Conservation (phyloP, 441 rosid species). For the Gossypium gossypioides region DNA sequence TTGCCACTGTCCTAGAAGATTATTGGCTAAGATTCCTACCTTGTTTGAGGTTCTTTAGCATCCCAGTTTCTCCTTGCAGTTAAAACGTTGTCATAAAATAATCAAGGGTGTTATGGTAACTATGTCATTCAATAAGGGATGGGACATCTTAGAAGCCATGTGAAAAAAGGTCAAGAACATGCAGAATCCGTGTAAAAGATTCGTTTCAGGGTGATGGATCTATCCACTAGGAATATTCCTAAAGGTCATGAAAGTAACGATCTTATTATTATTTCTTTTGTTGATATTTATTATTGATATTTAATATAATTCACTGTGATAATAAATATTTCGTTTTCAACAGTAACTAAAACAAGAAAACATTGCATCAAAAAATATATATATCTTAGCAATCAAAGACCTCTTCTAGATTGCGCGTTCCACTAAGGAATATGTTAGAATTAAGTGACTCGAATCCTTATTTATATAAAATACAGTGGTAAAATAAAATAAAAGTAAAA, state of each 20-base stretch:
- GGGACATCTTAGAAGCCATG: conserved; percentile 43
- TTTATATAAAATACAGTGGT: too few species aligned
- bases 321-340: too few species aligned
- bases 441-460: too few species aligned
- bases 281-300: neutral
- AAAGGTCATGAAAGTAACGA: neutral
- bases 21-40: conserved; percentile 20
- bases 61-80: conserved; percentile 14
- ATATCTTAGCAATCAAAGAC: too few species aligned
- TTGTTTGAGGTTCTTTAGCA: neutral
- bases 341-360: neutral
- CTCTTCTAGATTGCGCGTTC: conserved; percentile 19
- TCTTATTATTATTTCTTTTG: neutral
- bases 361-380: too few species aligned
- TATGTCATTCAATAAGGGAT: conserved; percentile 11
- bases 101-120: conserved; percentile 22
- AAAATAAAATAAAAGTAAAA: too few species aligned
- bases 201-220: conserved; percentile 17
- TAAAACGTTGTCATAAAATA: neutral
- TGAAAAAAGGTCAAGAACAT: conserved; percentile 46
- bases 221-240: neutral
- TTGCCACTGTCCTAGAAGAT: conserved; percentile 11
- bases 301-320: neutral
- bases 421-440: conserved; percentile 16
- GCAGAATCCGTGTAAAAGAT: conserved; percentile 56